Conservation (phyloP, 805 yeast genomes). For the Lipomyces lipofer region DNA sequence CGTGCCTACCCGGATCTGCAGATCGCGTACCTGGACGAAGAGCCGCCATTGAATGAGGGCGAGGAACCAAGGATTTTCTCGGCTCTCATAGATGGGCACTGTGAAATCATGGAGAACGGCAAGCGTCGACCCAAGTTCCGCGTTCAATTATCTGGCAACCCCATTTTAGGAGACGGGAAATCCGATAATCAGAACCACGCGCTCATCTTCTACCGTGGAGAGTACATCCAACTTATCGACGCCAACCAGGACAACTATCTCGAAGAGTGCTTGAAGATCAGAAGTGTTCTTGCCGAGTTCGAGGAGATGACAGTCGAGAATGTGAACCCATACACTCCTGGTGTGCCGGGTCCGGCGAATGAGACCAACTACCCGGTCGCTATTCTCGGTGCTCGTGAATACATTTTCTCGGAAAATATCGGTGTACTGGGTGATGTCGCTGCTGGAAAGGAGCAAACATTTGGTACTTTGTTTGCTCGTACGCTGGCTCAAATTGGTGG, state of each 20-base stretch:
- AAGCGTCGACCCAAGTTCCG: slow-evolving; percentile 62
- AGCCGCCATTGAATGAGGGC: slow-evolving; percentile 54
- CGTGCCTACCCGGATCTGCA: slow-evolving; percentile 69
- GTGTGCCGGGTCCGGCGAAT: slow-evolving; percentile 52
- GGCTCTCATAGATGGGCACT: slow-evolving; percentile 64
- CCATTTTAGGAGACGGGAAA: slow-evolving; percentile 94
- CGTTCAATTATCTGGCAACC: slow-evolving; percentile 85
- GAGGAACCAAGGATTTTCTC: slow-evolving; percentile 58
- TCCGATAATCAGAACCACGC: slow-evolving; percentile 94
- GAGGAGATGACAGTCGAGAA: slow-evolving; percentile 67
- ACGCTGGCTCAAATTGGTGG: slow-evolving; percentile 93
- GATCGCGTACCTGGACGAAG: slow-evolving; percentile 93
- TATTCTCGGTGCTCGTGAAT: slow-evolving; percentile 92
- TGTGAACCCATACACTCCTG: slow-evolving; percentile 59
- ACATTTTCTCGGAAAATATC: slow-evolving; percentile 87
- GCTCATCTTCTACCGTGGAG: slow-evolving; percentile 85
- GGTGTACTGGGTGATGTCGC: slow-evolving; percentile 95
- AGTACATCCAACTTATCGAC: slow-evolving; percentile 90
- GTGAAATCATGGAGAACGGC: slow-evolving; percentile 57
- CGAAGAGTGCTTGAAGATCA: slow-evolving; percentile 89
- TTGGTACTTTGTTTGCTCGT: slow-evolving; percentile 92
- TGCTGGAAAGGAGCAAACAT: slow-evolving; percentile 96
- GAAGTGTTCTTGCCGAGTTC: slow-evolving; percentile 85
- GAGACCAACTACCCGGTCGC: slow-evolving; percentile 64
- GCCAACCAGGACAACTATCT: slow-evolving; percentile 95